Evolutionary conservation across 78 protist species (phyloP), one percentile per base, ranked within the genome.

Genomic region (Tieghemostelium lacteum): DNA sequence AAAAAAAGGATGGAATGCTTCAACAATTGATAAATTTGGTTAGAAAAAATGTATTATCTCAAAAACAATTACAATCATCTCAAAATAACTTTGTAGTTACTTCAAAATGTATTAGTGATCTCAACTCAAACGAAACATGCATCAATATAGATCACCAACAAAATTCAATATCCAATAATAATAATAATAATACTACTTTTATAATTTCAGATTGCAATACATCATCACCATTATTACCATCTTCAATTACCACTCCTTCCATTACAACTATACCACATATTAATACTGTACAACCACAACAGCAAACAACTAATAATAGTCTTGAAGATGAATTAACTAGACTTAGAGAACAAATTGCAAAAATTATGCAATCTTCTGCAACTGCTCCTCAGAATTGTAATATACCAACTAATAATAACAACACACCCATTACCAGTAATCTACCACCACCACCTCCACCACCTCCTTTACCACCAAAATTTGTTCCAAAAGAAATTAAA

Each of bases 281-380:
- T 16, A 42, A 39, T 3, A 50, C 57, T 20, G 20, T 61, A 49
- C 8, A 37, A 50, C 26, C 10, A 19, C 4, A 49, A 57, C 12
- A 6, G 3, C 57, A 58, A 31, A 19, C 31, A 24, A 77, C 62
- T 36, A 67, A 37, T 17, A 28, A 62, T 36, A 8, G 49, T 33
- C 64, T 77, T 16, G 75, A 77, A 50, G 26, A 26, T 45, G 87
- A 77, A 40, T n/a, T 77, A 12, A 19, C 19, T 1, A 77, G 60
- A 77, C 22, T 77, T 20, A 64, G 50, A 54, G 87, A 61, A 50
- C 74, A 66, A 10, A 37, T 54, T 64, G 58, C 64, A 12, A 49
- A 22, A 49, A 40, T 52, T 0, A 73, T 73, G 78, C 28, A 24
- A 39, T n/a, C 52, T 34, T 12, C 42, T 37, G 52, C 61, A 45